Evolutionary conservation across 768 basidiomycete species (phyloP).

Genomic region (Podaxis rugospora): DNA sequence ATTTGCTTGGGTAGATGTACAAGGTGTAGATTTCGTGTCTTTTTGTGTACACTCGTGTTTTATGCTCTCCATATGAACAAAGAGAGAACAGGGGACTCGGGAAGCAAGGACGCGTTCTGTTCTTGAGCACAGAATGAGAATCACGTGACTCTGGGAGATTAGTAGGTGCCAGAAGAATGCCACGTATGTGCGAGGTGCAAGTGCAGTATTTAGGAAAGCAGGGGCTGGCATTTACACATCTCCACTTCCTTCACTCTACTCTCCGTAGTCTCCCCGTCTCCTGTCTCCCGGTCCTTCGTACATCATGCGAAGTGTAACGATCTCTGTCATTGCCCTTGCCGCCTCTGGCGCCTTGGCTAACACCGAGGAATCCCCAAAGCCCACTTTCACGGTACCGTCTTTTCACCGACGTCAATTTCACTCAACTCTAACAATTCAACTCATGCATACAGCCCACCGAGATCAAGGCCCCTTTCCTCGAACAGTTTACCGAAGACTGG

Average conservation of each 20-base stretch:
- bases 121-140: background rate
- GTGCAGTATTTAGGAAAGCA: conserved; percentile 32
- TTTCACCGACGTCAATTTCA: conserved; percentile 8
- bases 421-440: conserved; percentile 12
- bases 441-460: conserved; percentile 52
- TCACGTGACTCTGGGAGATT: conserved; percentile 16
- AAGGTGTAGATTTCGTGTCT: conserved; percentile 14
- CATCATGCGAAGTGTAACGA: conserved; percentile 84
- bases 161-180: conserved; percentile 24
- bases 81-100: background rate
- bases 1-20: conserved; percentile 60
- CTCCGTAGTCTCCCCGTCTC: conserved; percentile 23
- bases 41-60: conserved; percentile 10
- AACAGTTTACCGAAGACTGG: conserved; percentile 95
- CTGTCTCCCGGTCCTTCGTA: conserved; percentile 60
- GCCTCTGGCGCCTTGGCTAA: conserved; percentile 60
- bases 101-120: background rate
- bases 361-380: conserved; percentile 54
- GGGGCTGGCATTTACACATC: conserved; percentile 16
- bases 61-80: conserved; percentile 7
- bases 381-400: conserved; percentile 57
- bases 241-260: conserved; percentile 32
- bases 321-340: conserved; percentile 69
- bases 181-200: conserved; percentile 30
- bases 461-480: conserved; percentile 86